These are phyloP conservation scores for Chaetoscypha palmicola DNA, from an alignment of 2,329 filamentous ascomycete genomes.

Conservation along the genomic window DNA sequence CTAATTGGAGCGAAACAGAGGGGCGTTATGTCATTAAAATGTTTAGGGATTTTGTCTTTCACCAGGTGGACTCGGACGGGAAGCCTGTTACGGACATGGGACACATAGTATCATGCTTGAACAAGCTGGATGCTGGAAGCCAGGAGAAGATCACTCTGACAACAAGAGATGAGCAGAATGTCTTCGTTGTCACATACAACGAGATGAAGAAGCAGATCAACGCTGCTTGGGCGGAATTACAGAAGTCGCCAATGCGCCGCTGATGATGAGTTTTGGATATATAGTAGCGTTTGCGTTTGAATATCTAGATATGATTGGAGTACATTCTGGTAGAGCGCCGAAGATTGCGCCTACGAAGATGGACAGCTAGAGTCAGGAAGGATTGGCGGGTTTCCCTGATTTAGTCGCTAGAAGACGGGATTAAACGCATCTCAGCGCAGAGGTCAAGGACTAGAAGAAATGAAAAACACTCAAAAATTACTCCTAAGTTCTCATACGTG, in stretches of 20 bases:
- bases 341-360: no score
- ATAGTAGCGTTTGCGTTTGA: neutral
- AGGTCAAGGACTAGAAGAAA: no score
- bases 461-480: no score
- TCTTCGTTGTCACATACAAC: constrained; percentile 82
- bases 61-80: constrained; percentile 82
- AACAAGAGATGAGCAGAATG: constrained; percentile 83
- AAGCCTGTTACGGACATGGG: constrained; percentile 79
- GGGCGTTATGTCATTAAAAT: constrained; percentile 90
- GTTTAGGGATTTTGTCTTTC: constrained; percentile 95
- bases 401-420: no score
- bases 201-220: constrained; percentile 67
- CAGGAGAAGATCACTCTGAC: constrained; percentile 82
- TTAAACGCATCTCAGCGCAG: no score
- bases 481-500: no score
- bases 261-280: neutral
- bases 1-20: constrained; percentile 83
- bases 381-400: no score
- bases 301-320: no score
- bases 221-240: constrained; percentile 50
- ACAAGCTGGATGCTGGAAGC: constrained; percentile 84
- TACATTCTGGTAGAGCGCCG: no score
- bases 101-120: constrained; percentile 79
- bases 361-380: no score
- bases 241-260: constrained; percentile 16